phyloP scores from a whole-genome alignment of 768 basidiomycete species.

The Naganishia vishniacii region DNA sequence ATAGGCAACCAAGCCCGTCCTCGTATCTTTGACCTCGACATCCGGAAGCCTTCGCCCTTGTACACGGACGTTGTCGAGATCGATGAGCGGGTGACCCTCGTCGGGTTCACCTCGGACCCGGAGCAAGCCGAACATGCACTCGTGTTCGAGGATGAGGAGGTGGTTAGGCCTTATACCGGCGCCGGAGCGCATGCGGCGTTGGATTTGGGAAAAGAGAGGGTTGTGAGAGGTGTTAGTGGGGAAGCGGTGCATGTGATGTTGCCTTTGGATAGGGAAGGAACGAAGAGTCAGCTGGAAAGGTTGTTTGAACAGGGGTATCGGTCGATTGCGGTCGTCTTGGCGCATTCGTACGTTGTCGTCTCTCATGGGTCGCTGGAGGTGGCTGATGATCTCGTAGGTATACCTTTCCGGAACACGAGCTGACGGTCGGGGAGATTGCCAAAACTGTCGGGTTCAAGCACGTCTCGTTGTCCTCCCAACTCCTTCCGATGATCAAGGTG shows the following conservation, averaged over 20 bases:
- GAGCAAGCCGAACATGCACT: slow-evolving; percentile 68
- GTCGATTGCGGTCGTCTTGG: slow-evolving; percentile 79
- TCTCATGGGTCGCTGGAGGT: not conserved
- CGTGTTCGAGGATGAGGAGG: slow-evolving; percentile 59
- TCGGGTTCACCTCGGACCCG: slow-evolving; percentile 88
- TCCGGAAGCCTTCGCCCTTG: slow-evolving; percentile 58
- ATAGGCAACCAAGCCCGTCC: slow-evolving; percentile 95
- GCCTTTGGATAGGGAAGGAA: slow-evolving; percentile 60
- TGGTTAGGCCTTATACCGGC: slow-evolving; percentile 66
- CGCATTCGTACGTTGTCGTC: slow-evolving; percentile 61
- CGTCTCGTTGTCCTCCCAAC: slow-evolving; percentile 70
- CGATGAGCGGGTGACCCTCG: slow-evolving; percentile 89
- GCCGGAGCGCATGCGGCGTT: slow-evolving; percentile 55
- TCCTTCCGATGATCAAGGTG: slow-evolving; percentile 42
- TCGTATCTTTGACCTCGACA: slow-evolving; percentile 88
- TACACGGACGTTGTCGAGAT: slow-evolving; percentile 66
- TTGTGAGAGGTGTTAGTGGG: slow-evolving; percentile 76
- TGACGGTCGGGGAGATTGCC: slow-evolving; percentile 65
- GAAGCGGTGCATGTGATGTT: slow-evolving; percentile 81
- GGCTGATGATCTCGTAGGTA: slow-evolving; percentile 1
- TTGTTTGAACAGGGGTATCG: slow-evolving; percentile 78
- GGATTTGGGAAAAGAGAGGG: slow-evolving; percentile 49
- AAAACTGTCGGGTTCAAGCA: slow-evolving; percentile 78
- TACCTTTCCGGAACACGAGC: slow-evolving; percentile 82
- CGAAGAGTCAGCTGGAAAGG: slow-evolving; percentile 61